These are phyloP conservation scores for Volvox africanus DNA, from an alignment of 139 green algal species.

Conservation along the genomic window DNA sequence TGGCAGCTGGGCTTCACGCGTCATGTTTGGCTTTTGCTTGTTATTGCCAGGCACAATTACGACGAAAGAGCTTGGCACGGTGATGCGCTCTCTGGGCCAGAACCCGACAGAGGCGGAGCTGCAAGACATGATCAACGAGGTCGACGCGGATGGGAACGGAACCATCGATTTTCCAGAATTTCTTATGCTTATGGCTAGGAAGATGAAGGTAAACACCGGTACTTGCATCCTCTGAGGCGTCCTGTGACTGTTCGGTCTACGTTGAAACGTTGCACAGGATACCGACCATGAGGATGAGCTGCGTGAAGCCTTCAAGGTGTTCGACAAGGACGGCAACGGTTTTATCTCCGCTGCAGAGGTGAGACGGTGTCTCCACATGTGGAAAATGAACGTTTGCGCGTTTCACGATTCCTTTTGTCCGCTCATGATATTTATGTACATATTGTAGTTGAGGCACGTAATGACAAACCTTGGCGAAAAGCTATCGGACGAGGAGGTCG, in stretches of 20 bases:
- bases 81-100: slow-evolving; percentile 99
- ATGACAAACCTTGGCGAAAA: slow-evolving; percentile 99
- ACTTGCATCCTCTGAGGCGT: neutral
- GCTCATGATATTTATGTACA: neutral
- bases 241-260: neutral
- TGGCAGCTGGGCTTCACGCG: neutral
- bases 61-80: slow-evolving; percentile 98
- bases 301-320: slow-evolving; percentile 99
- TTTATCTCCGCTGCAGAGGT: slow-evolving; percentile 98
- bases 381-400: too few species aligned
- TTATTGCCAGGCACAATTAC: slow-evolving; percentile 88
- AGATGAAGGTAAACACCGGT: slow-evolving; percentile 93
- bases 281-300: slow-evolving; percentile 98
- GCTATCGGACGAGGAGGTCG: slow-evolving; percentile 98
- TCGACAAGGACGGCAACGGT: slow-evolving; percentile 99
- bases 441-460: slow-evolving; percentile 93
- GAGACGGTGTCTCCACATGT: slow-evolving; percentile 5
- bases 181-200: slow-evolving; percentile 96
- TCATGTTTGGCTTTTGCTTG: neutral
- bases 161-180: slow-evolving; percentile 99
- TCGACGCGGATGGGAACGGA: slow-evolving; percentile 98
- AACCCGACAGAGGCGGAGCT: slow-evolving; percentile 99
- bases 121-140: slow-evolving; percentile 99
- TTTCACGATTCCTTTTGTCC: too few species aligned
- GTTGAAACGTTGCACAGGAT: slow-evolving; percentile 69